Conservation (phyloP, 805 yeast genomes). For the Kregervanrija delftensis region DNA sequence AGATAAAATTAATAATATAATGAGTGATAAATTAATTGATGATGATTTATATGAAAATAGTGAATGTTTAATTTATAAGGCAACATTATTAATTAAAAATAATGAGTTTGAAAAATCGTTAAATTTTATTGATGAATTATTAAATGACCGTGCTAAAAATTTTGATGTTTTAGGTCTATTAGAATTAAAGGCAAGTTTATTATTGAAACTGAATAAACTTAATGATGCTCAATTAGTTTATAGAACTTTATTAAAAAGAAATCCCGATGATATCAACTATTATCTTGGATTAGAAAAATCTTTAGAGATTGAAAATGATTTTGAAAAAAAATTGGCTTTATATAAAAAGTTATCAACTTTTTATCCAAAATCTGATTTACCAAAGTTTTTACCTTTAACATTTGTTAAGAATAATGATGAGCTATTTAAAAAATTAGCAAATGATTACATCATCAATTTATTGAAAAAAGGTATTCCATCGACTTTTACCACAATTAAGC, state of each 20-base stretch:
- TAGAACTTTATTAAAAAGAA: constrained; percentile 68
- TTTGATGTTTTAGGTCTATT: constrained; percentile 36
- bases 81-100: constrained; percentile 51
- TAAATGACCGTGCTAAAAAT: constrained; percentile 3
- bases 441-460: constrained; percentile 51
- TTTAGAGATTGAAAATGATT: constrained; percentile 42
- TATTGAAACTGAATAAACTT: constrained; percentile 46
- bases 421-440: constrained; percentile 35
- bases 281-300: constrained; percentile 62
- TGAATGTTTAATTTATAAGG: constrained; percentile 73
- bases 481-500: constrained; percentile 78
- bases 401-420: constrained; percentile 48
- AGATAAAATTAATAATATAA: constrained; percentile 65
- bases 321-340: constrained; percentile 48
- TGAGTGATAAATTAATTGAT: constrained; percentile 60
- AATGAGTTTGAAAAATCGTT: constrained; percentile 65
- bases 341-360: constrained; percentile 60
- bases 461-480: constrained; percentile 84
- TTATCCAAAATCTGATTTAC: constrained; percentile 82
- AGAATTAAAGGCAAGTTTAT: constrained; percentile 63
- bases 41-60: constrained; percentile 71
- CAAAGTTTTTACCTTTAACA: constrained; percentile 68
- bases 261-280: constrained; percentile 71
- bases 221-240: constrained; percentile 65
- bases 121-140: constrained; percentile 40